Percentiles rank a stretch among this genome's conserved stretches.
These are phyloP conservation scores for Metschnikowia shivogae DNA, from an alignment of 805 yeast species.

Conservation along the genomic window DNA sequence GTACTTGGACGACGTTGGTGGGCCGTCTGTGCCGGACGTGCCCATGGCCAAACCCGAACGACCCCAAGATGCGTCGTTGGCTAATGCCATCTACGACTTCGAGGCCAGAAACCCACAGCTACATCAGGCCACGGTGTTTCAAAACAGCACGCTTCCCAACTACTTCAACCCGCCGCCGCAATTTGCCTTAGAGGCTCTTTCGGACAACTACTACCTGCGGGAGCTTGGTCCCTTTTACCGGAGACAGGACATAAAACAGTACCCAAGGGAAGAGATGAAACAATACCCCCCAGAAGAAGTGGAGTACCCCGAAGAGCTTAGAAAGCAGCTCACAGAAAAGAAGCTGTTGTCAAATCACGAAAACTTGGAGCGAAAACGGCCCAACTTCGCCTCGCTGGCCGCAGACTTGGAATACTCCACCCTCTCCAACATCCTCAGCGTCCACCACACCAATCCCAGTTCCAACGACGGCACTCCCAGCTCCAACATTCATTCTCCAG, in stretches of 20 bases:
- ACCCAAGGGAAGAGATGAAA: not conserved
- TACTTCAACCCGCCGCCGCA: slow-evolving; percentile 2
- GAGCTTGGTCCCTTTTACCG: not conserved
- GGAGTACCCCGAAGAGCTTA: too few species aligned
- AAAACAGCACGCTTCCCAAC: slow-evolving; percentile 15
- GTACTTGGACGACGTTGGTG: slow-evolving; percentile 63
- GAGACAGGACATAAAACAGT: not conserved
- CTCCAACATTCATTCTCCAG: slow-evolving; percentile 33
- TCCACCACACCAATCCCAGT: slow-evolving; percentile 38
- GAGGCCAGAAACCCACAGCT: slow-evolving; percentile 4
- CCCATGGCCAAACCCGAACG: not conserved
- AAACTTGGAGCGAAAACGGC: slow-evolving; percentile 21
- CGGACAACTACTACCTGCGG: not conserved
- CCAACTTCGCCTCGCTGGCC: slow-evolving; percentile 60
- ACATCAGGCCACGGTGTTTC: slow-evolving; percentile 15
- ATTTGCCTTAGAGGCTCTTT: not conserved
- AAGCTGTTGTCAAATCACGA: too few species aligned
- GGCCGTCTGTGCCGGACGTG: slow-evolving; percentile 4
- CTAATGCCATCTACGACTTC: slow-evolving; percentile 2
- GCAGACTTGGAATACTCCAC: slow-evolving; percentile 72
- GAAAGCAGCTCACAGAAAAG: too few species aligned
- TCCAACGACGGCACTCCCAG: slow-evolving; percentile 38
- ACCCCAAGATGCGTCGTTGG: not conserved
- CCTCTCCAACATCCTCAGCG: slow-evolving; percentile 52
- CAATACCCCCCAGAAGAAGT: too few species aligned